These are phyloP conservation scores for Collybiopsis luxurians DNA, from an alignment of 768 basidiomycete genomes.

Conservation along the genomic window DNA sequence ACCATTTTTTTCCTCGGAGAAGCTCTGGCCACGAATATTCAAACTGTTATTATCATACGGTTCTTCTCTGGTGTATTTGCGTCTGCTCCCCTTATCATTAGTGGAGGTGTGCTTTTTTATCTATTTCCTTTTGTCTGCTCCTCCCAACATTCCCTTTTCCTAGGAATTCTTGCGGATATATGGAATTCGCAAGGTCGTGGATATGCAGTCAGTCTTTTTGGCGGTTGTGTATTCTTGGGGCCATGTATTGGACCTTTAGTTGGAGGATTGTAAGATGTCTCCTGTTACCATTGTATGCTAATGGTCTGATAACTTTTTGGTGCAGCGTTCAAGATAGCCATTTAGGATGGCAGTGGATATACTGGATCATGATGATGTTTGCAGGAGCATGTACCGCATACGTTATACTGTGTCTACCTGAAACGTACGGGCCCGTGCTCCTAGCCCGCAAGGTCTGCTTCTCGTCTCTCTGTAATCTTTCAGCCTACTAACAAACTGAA, in stretches of 20 bases:
- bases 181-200: constrained; percentile 51
- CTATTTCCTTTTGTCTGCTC: not conserved
- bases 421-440: constrained; percentile 65
- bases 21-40: constrained; percentile 57
- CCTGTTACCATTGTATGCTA: not conserved
- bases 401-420: constrained; percentile 48
- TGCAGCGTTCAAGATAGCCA: constrained; percentile 44
- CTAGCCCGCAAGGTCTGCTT: constrained; percentile 32
- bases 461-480: too few relatives aligned
- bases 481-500: constrained; percentile 33
- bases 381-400: constrained; percentile 47
- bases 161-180: constrained; percentile 56
- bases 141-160: not conserved
- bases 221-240: constrained; percentile 59
- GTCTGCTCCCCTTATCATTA: constrained; percentile 53
- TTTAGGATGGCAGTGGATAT: constrained; percentile 63
- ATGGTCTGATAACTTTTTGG: not conserved
- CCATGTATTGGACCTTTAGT: constrained; percentile 64
- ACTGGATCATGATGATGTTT: constrained; percentile 70
- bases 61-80: constrained; percentile 67
- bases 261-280: constrained; percentile 47
- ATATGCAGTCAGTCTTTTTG: constrained; percentile 54
- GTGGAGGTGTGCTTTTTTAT: constrained; percentile 36
- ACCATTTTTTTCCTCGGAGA: constrained; percentile 57
- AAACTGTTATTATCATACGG: constrained; percentile 55